Evolutionary conservation across 768 basidiomycete species (phyloP).

Genomic region (Lentinula guzmanii): DNA sequence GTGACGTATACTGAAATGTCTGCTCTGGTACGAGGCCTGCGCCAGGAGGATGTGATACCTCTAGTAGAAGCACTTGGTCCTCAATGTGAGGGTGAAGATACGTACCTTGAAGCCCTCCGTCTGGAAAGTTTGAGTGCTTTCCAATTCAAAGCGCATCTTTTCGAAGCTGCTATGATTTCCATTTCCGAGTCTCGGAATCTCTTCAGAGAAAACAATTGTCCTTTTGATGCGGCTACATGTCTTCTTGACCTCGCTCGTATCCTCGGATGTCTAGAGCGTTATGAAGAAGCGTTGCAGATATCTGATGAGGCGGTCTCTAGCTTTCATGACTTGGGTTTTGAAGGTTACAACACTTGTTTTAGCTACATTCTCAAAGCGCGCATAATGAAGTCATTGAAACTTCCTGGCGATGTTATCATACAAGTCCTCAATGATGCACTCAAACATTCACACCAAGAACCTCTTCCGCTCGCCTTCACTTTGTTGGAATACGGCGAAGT

Average conservation of each 20-base stretch:
- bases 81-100: neutral
- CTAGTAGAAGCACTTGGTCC: neutral
- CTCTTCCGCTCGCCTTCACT: neutral
- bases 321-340: neutral
- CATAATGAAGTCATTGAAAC: neutral
- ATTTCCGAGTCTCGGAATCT: neutral
- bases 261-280: neutral
- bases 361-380: neutral
- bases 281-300: neutral
- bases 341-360: constrained; percentile 1
- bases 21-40: neutral
- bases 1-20: neutral
- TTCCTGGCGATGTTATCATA: neutral
- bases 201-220: neutral
- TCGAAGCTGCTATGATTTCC: neutral
- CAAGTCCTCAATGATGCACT: neutral
- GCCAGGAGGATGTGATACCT: neutral
- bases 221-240: neutral
- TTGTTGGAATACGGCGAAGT: neutral
- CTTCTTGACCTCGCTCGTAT: neutral
- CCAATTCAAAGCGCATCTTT: neutral
- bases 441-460: neutral
- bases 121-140: neutral
- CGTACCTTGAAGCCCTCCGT: neutral
- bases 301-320: neutral